Evolutionary conservation across 305 asterid species (phyloP).

Genomic region (Fraxinus nigra): DNA sequence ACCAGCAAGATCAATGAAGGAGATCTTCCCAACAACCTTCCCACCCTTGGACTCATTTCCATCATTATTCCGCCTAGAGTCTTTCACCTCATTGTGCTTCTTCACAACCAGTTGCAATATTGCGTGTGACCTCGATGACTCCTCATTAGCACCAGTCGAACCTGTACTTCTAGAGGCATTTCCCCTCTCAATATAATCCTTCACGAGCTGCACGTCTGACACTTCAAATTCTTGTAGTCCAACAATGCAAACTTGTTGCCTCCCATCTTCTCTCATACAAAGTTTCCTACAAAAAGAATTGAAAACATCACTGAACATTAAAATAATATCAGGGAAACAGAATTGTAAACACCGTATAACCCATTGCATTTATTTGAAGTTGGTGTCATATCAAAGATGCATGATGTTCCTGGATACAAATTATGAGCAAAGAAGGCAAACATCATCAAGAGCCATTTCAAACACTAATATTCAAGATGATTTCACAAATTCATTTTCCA

Average conservation of each 20-base stretch:
- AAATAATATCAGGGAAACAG: background rate
- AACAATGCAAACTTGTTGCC: conserved; percentile 97
- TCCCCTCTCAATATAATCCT: conserved; percentile 94
- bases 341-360: background rate
- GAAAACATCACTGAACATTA: background rate
- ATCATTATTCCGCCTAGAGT: conserved; percentile 67
- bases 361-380: background rate
- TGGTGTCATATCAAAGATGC: background rate
- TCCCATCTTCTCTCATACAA: conserved; percentile 98
- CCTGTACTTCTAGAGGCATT: conserved; percentile 97
- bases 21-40: conserved; percentile 60
- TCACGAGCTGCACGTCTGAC: conserved; percentile 91
- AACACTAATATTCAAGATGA: background rate
- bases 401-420: background rate
- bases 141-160: conserved; percentile 99
- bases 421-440: background rate
- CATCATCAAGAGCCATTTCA: background rate
- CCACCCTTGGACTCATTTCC: conserved; percentile 69
- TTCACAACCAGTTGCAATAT: conserved; percentile 90
- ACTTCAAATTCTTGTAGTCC: conserved; percentile 99
- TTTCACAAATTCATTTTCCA: background rate
- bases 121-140: conserved; percentile 98
- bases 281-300: conserved; percentile 59
- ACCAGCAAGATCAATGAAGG: conserved; percentile 92
- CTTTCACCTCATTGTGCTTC: conserved; percentile 91